A percentile compares a stretch with the other conserved stretches of the same genome.
Conservation (phyloP, 805 yeast genomes). For the Kazachstania martiniae region DNA sequence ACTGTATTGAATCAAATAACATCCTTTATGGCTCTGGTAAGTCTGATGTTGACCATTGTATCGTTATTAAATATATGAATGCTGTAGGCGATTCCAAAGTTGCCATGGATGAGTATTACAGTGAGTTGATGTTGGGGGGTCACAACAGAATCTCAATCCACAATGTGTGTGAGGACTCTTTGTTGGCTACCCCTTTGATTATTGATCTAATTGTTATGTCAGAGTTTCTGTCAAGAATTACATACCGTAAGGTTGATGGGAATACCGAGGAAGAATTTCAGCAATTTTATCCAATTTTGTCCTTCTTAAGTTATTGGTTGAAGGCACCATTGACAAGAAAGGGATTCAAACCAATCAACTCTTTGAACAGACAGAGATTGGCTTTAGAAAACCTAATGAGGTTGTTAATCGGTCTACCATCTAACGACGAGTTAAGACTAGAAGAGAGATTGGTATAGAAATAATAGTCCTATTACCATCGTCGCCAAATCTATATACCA, state of each 20-base stretch:
- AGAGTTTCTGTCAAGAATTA: constrained; percentile 80
- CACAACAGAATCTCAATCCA: constrained; percentile 90
- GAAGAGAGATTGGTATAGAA: constrained; percentile 57
- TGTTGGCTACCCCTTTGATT: constrained; percentile 89
- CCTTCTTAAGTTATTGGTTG: constrained; percentile 88
- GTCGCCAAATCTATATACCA: no score
- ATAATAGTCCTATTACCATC: no score
- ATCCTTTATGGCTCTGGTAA: constrained; percentile 73
- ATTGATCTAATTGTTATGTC: constrained; percentile 84
- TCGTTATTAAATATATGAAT: constrained; percentile 85
- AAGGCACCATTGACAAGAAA: constrained; percentile 92
- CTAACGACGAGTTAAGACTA: constrained; percentile 83
- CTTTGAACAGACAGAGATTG: constrained; percentile 87
- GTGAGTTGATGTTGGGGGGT: constrained; percentile 95
- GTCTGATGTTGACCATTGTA: constrained; percentile 78
- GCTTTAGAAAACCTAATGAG: constrained; percentile 88
- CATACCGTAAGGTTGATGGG: constrained; percentile 48
- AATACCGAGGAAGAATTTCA: constrained; percentile 35
- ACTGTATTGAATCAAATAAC: constrained; percentile 79
- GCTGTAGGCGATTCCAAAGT: constrained; percentile 96
- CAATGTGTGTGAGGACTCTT: constrained; percentile 92
- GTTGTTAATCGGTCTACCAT: constrained; percentile 80
- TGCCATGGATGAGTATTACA: constrained; percentile 97
- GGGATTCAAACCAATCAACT: constrained; percentile 83
- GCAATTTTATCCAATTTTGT: constrained; percentile 70